Conservation (phyloP, 768 basidiomycete species). For the Pleurotus citrinopileatus region DNA sequence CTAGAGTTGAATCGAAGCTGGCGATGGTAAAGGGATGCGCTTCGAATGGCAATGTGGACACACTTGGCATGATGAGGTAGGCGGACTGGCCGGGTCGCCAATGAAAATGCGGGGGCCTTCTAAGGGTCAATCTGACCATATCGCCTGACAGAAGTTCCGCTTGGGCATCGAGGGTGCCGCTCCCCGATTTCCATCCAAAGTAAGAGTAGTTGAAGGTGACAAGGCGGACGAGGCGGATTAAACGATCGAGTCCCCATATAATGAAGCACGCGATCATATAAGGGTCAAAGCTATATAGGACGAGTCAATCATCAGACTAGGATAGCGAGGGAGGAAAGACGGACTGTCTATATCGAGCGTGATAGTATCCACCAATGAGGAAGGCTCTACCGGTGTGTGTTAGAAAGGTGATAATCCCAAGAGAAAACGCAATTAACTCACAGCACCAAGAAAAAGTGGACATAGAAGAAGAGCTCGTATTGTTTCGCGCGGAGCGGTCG, state of each 20-base stretch:
- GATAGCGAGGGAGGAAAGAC: background rate
- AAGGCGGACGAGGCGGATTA: conserved; percentile 33
- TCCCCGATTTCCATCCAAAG: conserved; percentile 24
- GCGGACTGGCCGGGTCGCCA: conserved; percentile 49
- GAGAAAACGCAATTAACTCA: conserved; percentile 23
- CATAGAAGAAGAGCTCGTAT: conserved; percentile 42
- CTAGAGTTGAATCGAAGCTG: conserved; percentile 22
- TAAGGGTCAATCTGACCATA: conserved; percentile 32
- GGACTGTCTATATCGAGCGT: background rate
- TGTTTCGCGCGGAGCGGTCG: conserved; percentile 29
- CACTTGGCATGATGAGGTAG: conserved; percentile 43
- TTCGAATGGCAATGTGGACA: conserved; percentile 43
- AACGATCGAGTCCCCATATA: conserved; percentile 42
- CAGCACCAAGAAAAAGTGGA: conserved; percentile 35
- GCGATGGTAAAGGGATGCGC: conserved; percentile 52
- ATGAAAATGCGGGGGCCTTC: conserved; percentile 36
- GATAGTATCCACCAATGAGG: conserved; percentile 12
- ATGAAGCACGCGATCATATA: conserved; percentile 37
- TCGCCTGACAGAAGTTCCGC: conserved; percentile 31
- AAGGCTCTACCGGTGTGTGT: background rate
- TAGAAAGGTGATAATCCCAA: too few relatives aligned
- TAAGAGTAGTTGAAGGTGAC: conserved; percentile 34
- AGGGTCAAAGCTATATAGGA: conserved; percentile 17
- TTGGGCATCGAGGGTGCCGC: conserved; percentile 27
- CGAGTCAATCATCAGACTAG: background rate